Conservation (phyloP, 805 yeast species). For the Lachancea kluyveri region DNA sequence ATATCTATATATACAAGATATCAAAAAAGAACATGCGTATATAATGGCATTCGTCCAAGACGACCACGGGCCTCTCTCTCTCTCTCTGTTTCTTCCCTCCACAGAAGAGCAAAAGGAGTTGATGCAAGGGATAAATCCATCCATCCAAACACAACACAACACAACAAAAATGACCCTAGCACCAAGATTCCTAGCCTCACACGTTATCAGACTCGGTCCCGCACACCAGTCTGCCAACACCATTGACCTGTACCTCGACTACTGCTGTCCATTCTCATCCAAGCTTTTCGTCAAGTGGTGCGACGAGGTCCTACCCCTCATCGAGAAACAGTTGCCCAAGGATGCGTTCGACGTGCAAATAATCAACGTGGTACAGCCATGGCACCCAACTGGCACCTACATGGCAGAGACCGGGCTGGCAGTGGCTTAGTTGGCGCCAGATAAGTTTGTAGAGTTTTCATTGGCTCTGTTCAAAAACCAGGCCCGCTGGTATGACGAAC, state of each 20-base stretch:
- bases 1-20: no score
- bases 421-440: slow-evolving; percentile 3
- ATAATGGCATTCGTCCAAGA: no score
- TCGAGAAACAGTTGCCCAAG: slow-evolving; percentile 1
- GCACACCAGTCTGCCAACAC: not conserved
- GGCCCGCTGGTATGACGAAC: slow-evolving; percentile 4
- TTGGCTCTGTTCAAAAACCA: slow-evolving; percentile 3
- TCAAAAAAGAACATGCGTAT: no score
- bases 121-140: no score
- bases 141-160: no score
- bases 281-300: slow-evolving; percentile 5
- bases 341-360: slow-evolving; percentile 3
- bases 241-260: slow-evolving; percentile 6
- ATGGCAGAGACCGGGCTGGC: slow-evolving; percentile 6
- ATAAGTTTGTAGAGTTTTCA: slow-evolving; percentile 1
- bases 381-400: slow-evolving; percentile 4
- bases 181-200: slow-evolving; percentile 4
- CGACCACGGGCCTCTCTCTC: no score
- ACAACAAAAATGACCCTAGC: slow-evolving; percentile 4
- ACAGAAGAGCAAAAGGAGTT: no score
- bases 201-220: slow-evolving; percentile 3
- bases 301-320: slow-evolving; percentile 2
- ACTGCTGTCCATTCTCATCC: slow-evolving; percentile 5
- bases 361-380: slow-evolving; percentile 5
- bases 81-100: no score